Base-by-base conservation (phyloP, 495 filamentous ascomycete species). In the Penicillium steckii region DNA sequence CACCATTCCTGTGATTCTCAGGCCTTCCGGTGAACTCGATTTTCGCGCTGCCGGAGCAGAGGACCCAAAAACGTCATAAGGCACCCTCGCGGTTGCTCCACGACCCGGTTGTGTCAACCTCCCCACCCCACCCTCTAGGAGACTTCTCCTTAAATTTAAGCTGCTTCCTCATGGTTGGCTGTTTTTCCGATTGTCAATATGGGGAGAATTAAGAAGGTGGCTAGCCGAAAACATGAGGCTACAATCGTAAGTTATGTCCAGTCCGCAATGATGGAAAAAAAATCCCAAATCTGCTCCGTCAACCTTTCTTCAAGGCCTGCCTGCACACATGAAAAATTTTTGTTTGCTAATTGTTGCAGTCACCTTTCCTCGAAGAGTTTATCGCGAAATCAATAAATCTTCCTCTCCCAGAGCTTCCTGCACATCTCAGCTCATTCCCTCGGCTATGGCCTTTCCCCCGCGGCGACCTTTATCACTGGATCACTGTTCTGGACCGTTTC, bases 391-490 rank as follows among this genome's bases (percentile, higher is more conserved):
- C 85, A 22, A 83, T 80, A 41, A 81, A 78, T n/a, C 72, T 85
- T 60, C 80, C 91, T 13, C 71, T 96, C 57, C 80, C 84, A 57
- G 80, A 89, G 55, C 80, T 99, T 59, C 89, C 91, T 48, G 68
- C 79, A 48, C 82, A 88, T 59, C 85, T 99, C 44, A 73, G 76
- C 55, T 82, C 80, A 56, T 97, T 97, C 67, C 90, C 92, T 54
- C 81, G 81, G 48, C 78, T 84, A 80, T 97, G 93, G 95, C 89
- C 89, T 22, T 96, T 97, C 62, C 93, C 92, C n/a, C 81, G 94
- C 67, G 95, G 95, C 41, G 95, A 99, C 61, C 77, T 97, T 37
- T 97, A 97, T 62, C 91, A 99, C 76, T 99, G 95, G 95, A 97
- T 97, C 63, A 85, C 89, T 26, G 79, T 96, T 33, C 76, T 99